Evolutionary conservation across 2,329 filamentous ascomycete genomes (phyloP), one percentile per base, ranked within the genome.

Genomic region (Exutisphaerella laricina): DNA sequence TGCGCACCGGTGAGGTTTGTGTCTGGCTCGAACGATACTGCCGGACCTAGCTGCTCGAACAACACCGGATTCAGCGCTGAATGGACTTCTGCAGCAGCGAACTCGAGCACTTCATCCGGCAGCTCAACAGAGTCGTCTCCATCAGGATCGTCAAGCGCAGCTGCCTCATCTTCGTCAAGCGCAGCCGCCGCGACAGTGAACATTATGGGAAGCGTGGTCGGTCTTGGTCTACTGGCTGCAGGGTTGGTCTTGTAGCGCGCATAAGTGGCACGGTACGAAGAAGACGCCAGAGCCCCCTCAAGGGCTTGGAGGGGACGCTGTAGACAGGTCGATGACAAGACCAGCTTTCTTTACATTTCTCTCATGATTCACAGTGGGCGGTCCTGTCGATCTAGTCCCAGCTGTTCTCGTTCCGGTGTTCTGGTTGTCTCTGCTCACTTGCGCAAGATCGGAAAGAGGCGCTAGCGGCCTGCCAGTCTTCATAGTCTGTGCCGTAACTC

Each of bases 1-100:
- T 62, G 59, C 37, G 58, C 58, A 8, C 55, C 59, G 6, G 58
- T 62, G 31, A 55, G 53, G 36, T 62, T 61, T 35, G 54, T 56
- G 26, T 39, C 49, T 2, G 59, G 59, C n/a, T 45, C 50, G 37
- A 62, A 60, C 53, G 32, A 28, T 36, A 62, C 59, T 2, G 28
- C 52, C 22, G 57, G 56, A 5, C 30, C 39, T 14, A 39, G 46
- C 20, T 62, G 59, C 52, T 48, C 39, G 2, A 62, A 60, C 34
- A 45, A 45, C 13, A 54, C 57, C 4, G 50, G 45, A 23, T 60
- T 60, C 46, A 48, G 40, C 13, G 59, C 59, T 5, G 33, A 43
- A 5, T 59, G 53, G 50, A 49, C 54, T 12, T 36, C 17, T 2
- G 37, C 41, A 9, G 25, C 14, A 20, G 39, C 39, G 9, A 38